Base-by-base conservation (phyloP, 768 basidiomycete genomes). In the Boletales sp. region DNA sequence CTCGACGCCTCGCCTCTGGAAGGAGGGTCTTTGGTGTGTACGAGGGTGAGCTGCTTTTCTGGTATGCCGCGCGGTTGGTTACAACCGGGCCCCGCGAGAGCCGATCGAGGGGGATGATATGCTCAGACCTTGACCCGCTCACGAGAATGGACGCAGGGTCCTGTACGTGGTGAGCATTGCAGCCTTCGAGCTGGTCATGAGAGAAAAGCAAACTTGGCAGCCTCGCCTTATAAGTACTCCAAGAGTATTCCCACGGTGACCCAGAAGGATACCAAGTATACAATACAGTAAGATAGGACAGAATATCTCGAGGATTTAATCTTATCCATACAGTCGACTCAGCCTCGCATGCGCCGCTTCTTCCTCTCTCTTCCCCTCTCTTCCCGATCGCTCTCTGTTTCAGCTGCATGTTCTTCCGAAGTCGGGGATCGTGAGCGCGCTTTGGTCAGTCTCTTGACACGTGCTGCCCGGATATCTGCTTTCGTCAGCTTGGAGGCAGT, bases 101-200 rank as follows among this genome's bases (percentile, higher is more conserved):
- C 70, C 81, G 59, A 76, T 80, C 78, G 49, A 75, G 77, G 76
- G 79, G 80, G 80, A 70, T 79, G 51, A 61, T 80, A 81, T 78
- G 68, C 83, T 86, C 85, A 84, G 84, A 86, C 84, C 83, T 87
- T 87, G 74, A 79, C 84, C 86, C 83, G 84, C 83, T 86, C 82
- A 81, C 75, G 68, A 84, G 56, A 49, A 52, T 54, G 60, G 63
- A 69, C 50, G 54, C 17, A 13, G 33, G 50, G 51, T 73, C 74
- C 73, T 73, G 78, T 81, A 57, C 61, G 82, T 70, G 56, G 71
- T 80, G 80, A 84, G 81, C 80, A 67, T 82, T 77, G 81, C 78
- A 74, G 79, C 79, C 74, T 84, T 84, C 57, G 34, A 34, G 34
- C 25, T 28, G 25, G 25, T 28, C 25, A 28, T 28, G 25, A 28